phyloP scores from a whole-genome alignment of 768 basidiomycete species.

The Xerocomellus dryophilus region DNA sequence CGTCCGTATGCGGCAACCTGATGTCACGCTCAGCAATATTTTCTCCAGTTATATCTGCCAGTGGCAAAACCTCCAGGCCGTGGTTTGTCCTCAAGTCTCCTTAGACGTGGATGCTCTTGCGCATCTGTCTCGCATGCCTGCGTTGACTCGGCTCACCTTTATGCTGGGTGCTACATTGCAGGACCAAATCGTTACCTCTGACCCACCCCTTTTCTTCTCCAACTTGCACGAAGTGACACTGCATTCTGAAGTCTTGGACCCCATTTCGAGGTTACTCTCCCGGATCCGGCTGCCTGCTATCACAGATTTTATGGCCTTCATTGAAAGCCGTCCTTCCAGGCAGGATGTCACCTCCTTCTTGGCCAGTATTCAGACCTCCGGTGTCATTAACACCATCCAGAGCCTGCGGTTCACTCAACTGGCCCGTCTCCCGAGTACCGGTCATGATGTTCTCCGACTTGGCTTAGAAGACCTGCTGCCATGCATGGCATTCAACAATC shows the following conservation, averaged over 20 bases:
- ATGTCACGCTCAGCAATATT: background rate
- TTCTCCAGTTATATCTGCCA: background rate
- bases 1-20: background rate
- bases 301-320: background rate
- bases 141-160: background rate
- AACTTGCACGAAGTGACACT: background rate
- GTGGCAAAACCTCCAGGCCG: background rate
- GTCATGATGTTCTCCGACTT: too few relatives aligned
- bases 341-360: background rate
- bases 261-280: background rate
- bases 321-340: background rate
- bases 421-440: too few relatives aligned
- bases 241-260: background rate
- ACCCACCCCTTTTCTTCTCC: background rate
- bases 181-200: background rate
- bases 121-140: slow-evolving; percentile 1
- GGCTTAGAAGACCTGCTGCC: too few relatives aligned
- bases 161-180: background rate
- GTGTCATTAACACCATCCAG: background rate
- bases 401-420: background rate
- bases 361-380: background rate
- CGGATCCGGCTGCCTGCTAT: background rate
- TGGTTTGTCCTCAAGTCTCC: background rate
- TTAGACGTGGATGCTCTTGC: background rate
- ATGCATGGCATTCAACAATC: too few relatives aligned